These are phyloP conservation scores for Cyberlindnera xishuangbannaensis DNA, from an alignment of 805 yeast species.

Conservation along the genomic window DNA sequence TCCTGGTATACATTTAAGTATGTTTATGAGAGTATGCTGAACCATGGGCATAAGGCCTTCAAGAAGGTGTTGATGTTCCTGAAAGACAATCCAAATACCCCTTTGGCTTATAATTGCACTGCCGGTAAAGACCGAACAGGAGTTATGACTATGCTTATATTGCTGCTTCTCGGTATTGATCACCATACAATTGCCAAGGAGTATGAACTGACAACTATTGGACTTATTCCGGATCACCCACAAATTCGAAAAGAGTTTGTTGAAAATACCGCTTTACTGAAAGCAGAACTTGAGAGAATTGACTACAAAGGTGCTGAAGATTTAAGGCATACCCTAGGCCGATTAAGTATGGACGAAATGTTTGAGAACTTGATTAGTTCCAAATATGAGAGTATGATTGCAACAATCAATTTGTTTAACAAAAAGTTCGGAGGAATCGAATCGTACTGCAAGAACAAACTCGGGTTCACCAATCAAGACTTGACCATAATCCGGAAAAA, in stretches of 20 bases:
- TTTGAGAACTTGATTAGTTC: slow-evolving; percentile 57
- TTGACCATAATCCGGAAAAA: slow-evolving; percentile 31
- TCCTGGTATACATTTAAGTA: slow-evolving; percentile 58
- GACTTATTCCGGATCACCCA: slow-evolving; percentile 43
- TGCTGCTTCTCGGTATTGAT: slow-evolving; percentile 61
- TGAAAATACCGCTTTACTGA: slow-evolving; percentile 11
- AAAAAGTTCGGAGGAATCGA: slow-evolving; percentile 50
- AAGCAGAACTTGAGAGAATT: slow-evolving; percentile 8
- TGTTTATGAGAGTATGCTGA: slow-evolving; percentile 56
- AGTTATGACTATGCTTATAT: slow-evolving; percentile 58
- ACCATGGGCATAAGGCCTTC: slow-evolving; percentile 43
- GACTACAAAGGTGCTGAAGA: slow-evolving; percentile 1
- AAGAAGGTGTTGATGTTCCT: slow-evolving; percentile 47
- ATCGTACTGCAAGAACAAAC: slow-evolving; percentile 36
- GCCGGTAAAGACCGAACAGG: slow-evolving; percentile 91
- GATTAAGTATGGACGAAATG: slow-evolving; percentile 38
- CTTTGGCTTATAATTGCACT: slow-evolving; percentile 67
- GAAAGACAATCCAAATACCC: slow-evolving; percentile 45
- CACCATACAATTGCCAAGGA: slow-evolving; percentile 61
- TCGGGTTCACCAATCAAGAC: slow-evolving; percentile 43
- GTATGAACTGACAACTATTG: slow-evolving; percentile 68
- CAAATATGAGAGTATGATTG: slow-evolving; percentile 63
- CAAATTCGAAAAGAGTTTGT: slow-evolving; percentile 21
- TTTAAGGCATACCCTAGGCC: slow-evolving; percentile 4
- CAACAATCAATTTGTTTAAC: slow-evolving; percentile 47